These are phyloP conservation scores for Pichia cactophila DNA, from an alignment of 1,139 yeast genomes.

Conservation along the genomic window DNA sequence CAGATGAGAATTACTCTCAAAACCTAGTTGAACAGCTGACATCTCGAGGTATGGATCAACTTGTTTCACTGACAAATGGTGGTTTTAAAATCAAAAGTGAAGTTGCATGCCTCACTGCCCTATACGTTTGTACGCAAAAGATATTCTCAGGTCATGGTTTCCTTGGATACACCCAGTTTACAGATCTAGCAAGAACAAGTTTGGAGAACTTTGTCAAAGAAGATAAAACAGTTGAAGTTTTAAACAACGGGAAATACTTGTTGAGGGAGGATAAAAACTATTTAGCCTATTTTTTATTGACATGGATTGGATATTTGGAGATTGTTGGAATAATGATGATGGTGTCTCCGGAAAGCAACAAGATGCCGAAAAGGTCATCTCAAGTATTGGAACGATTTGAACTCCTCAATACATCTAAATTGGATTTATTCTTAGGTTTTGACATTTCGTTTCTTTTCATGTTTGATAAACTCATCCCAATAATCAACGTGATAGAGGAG, in stretches of 20 bases:
- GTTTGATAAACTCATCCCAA: slow-evolving; percentile 10
- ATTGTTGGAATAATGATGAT: slow-evolving; percentile 13
- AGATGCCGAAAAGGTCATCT: slow-evolving; percentile 10
- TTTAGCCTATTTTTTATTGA: slow-evolving; percentile 7
- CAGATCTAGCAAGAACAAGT: slow-evolving; percentile 8
- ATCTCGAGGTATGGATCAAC: slow-evolving; percentile 8
- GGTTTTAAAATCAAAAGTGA: slow-evolving; percentile 3
- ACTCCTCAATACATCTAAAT: slow-evolving; percentile 5
- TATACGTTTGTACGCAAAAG: slow-evolving; percentile 10
- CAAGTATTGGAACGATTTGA: slow-evolving; percentile 5
- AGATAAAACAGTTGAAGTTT: neutral
- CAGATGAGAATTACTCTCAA: slow-evolving; percentile 10
- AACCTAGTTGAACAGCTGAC: slow-evolving; percentile 8
- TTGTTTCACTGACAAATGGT: slow-evolving; percentile 1
- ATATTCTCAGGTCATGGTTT: slow-evolving; percentile 8
- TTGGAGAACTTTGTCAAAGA: slow-evolving; percentile 4
- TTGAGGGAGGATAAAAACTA: slow-evolving; percentile 7
- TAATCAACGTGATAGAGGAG: slow-evolving; percentile 8
- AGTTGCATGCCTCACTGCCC: slow-evolving; percentile 9
- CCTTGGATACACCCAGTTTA: slow-evolving; percentile 8
- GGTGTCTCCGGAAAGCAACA: slow-evolving; percentile 6
- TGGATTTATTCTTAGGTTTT: slow-evolving; percentile 13
- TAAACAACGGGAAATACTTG: slow-evolving; percentile 6
- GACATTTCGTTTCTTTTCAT: slow-evolving; percentile 9
- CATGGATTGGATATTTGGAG: slow-evolving; percentile 14